Conservation (phyloP, 176 grass and related monocot species). For the Musa beccarii region DNA sequence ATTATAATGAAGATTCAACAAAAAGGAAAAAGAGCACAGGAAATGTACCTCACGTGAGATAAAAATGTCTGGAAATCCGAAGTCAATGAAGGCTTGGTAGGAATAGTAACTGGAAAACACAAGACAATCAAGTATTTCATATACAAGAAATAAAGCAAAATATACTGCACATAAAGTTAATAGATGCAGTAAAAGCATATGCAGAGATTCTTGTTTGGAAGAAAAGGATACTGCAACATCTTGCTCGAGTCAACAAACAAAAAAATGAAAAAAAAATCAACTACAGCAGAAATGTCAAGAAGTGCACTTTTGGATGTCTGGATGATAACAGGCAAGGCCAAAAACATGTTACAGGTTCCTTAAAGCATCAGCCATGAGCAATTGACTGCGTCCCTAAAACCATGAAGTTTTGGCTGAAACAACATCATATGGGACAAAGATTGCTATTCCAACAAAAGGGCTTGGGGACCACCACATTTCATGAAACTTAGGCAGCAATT, state of each 20-base stretch:
- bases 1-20: background rate
- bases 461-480: no score
- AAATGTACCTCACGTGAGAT: conserved; percentile 92
- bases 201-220: no score
- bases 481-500: no score
- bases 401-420: background rate
- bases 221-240: no score
- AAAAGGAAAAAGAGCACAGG: background rate
- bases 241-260: no score
- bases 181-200: no score
- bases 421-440: background rate
- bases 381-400: background rate
- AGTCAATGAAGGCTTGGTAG: conserved; percentile 82
- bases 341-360: background rate
- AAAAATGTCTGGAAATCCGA: conserved; percentile 91
- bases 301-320: no score
- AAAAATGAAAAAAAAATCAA: no score
- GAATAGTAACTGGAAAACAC: conserved; percentile 70
- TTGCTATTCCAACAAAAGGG: background rate
- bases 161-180: background rate
- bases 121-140: background rate
- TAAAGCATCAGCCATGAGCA: background rate
- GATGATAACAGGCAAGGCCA: background rate
- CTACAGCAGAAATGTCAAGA: no score
- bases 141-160: background rate